A percentile compares a stretch with the other conserved stretches of the same genome.
Conservation (phyloP, 2,329 filamentous ascomycete genomes). For the Gnomoniopsis sp. region DNA sequence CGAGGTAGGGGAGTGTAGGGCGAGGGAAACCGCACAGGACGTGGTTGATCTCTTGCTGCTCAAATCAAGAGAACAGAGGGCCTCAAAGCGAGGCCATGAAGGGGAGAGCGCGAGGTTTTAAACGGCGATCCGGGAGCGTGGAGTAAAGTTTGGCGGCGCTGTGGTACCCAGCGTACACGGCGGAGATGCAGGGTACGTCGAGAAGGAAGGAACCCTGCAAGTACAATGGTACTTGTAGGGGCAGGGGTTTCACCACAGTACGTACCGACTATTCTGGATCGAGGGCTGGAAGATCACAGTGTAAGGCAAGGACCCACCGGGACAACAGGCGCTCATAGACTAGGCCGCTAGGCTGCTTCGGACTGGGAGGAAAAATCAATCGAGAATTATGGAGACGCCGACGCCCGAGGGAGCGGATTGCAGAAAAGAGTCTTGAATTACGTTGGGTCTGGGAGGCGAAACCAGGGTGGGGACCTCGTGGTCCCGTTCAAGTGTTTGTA, state of each 20-base stretch:
- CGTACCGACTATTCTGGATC: not conserved
- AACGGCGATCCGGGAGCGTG: not conserved
- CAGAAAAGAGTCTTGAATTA: not conserved
- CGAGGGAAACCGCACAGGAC: constrained; percentile 9
- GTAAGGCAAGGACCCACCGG: not conserved
- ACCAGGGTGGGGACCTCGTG: not conserved
- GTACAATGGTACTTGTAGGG: too few relatives aligned
- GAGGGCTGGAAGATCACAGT: not conserved
- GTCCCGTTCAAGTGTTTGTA: not conserved
- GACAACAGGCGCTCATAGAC: not conserved
- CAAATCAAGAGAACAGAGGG: not conserved
- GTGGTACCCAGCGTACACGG: not conserved
- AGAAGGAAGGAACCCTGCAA: not conserved
- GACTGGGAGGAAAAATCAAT: not conserved
- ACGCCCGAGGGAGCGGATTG: not conserved
- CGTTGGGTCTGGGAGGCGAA: not conserved
- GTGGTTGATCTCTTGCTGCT: constrained; percentile 9
- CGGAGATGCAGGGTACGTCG: not conserved
- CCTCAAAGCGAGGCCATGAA: not conserved
- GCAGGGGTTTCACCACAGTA: too few relatives aligned
- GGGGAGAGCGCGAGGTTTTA: constrained; percentile 7
- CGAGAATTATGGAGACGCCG: constrained; percentile 2
- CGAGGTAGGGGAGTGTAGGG: not conserved
- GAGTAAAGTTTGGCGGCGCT: not conserved
- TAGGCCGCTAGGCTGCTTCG: not conserved